Evolutionary conservation across 73 alveolate species (phyloP), one percentile per base, ranked within the genome.

Genomic region (Paramecium sonneborni): DNA sequence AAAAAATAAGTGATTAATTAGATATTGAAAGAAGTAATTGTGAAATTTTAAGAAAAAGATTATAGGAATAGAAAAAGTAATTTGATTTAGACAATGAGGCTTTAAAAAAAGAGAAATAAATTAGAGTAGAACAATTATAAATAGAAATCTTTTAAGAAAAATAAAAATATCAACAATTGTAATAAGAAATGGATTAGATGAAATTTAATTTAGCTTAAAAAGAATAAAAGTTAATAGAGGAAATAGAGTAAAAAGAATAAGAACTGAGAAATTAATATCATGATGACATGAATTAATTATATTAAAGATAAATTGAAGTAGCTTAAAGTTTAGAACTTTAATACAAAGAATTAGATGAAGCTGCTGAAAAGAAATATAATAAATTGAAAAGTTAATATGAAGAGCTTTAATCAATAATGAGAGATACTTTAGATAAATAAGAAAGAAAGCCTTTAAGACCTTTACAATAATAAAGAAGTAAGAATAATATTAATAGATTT

Each of bases 291-390:
- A 79, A 79, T 79, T 24, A 79, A 46, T 46, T 79, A 21, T 79
- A 79, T n/a, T 43, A 39, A 11, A 79, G 90, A 79, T 79, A 79
- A 23, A 79, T 79, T 44, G 90, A 79, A 24, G 90, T 79, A 2
- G 90, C 90, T 18, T 79, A 79, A 44, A 39, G 72, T 5, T 44
- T 79, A 20, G 90, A 79, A 43, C 32, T 34, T 14, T 12, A 79
- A 79, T 79, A 79, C 24, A 79, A 46, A 79, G 90, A 79, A 26
- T 79, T 79, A 46, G 90, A 79, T 79, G 74, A 79, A 10, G 90
- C 90, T 11, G 90, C 90, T 2, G 90, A 79, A 26, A 79, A 44
- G 24, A 79, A 79, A 46, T 79, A 79, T 26, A 44, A 21, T 23
- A 79, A 79, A 46, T 79, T 79, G n/a, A 79, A 79, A 28, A 8